Conservation (phyloP, 345 rosid species). For the Theobroma cacao region DNA sequence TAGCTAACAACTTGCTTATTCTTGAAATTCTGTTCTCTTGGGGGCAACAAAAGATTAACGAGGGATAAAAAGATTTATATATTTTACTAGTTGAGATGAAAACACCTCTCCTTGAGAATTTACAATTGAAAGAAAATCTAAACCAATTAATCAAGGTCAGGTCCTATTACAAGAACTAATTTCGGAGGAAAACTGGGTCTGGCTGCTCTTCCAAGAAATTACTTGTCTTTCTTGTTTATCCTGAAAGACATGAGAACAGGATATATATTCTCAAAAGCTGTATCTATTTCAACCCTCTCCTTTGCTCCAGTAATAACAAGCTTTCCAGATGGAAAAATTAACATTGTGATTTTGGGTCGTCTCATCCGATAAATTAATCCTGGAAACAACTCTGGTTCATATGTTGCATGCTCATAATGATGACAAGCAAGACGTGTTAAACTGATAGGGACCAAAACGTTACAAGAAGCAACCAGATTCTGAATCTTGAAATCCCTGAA, state of each 20-base stretch:
- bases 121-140: not conserved
- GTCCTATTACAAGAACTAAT: not conserved
- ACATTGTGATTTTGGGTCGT: conserved; percentile 83
- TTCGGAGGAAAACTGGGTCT: not conserved
- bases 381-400: conserved; percentile 92
- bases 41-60: no score
- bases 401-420: conserved; percentile 86
- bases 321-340: conserved; percentile 86
- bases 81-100: no score
- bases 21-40: no score
- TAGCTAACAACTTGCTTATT: no score
- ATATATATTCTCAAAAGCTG: conserved; percentile 84
- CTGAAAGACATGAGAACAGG: conserved; percentile 50
- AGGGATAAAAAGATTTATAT: no score
- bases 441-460: conserved; percentile 80
- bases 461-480: conserved; percentile 87
- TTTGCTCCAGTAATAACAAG: conserved; percentile 97
- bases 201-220: not conserved
- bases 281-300: conserved; percentile 77
- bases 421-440: conserved; percentile 85
- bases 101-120: not conserved
- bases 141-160: not conserved
- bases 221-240: not conserved
- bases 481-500: conserved; percentile 96
- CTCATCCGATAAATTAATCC: conserved; percentile 90